These are phyloP conservation scores for Nasturtium officinale DNA, from an alignment of 345 rosid species.

Conservation along the genomic window DNA sequence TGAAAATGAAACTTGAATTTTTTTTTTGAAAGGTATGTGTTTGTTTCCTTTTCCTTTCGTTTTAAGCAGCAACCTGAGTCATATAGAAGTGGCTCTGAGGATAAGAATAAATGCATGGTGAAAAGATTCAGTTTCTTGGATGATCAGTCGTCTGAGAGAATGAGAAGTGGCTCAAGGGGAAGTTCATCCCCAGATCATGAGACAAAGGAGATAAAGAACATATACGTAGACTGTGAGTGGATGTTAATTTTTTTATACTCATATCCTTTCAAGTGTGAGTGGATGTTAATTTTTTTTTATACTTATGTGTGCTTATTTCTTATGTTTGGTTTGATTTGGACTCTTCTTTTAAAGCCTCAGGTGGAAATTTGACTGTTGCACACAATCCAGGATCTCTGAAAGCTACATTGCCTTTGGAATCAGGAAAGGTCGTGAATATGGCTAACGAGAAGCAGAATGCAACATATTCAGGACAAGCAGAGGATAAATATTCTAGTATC, in stretches of 20 bases:
- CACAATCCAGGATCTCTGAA: constrained; percentile 52
- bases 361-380: constrained; percentile 56
- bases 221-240: constrained; percentile 90
- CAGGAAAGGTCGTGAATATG: constrained; percentile 14
- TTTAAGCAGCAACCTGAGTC: constrained; percentile 69
- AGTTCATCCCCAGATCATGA: constrained; percentile 74
- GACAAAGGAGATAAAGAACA: constrained; percentile 83
- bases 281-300: neutral
- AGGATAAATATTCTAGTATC: constrained; percentile 44
- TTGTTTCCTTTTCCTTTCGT: constrained; percentile 12
- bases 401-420: constrained; percentile 19
- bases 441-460: constrained; percentile 49
- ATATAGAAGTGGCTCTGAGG: constrained; percentile 54
- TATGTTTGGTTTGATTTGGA: constrained; percentile 35
- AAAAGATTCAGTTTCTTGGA: constrained; percentile 49
- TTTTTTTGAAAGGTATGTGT: neutral
- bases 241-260: neutral
- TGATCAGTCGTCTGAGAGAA: constrained; percentile 52
- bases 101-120: constrained; percentile 48
- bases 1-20: constrained; percentile 8
- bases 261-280: constrained; percentile 19
- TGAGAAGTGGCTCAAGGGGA: constrained; percentile 49
- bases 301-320: constrained; percentile 15
- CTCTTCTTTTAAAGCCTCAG: constrained; percentile 56
- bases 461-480: constrained; percentile 45